Conservation (phyloP, 2,329 filamentous ascomycete species). For the Alternaria arbusti region DNA sequence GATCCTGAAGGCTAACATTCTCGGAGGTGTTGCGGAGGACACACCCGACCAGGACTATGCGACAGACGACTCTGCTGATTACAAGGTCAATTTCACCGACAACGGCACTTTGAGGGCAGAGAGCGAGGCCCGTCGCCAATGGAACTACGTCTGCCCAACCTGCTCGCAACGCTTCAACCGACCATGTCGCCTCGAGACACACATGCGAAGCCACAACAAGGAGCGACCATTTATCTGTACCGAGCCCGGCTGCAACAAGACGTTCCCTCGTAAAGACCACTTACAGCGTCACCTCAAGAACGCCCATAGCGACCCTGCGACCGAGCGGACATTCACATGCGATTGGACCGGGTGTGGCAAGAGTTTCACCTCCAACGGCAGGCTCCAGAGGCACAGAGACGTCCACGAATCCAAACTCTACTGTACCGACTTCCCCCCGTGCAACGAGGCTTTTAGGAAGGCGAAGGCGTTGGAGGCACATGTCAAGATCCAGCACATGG, state of each 20-base stretch:
- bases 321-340: slow-evolving; percentile 72
- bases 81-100: slow-evolving; percentile 36
- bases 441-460: slow-evolving; percentile 82
- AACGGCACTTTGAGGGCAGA: slow-evolving; percentile 35
- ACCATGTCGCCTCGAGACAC: slow-evolving; percentile 75
- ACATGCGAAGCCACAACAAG: slow-evolving; percentile 84
- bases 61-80: slow-evolving; percentile 35
- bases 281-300: slow-evolving; percentile 84
- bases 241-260: slow-evolving; percentile 75
- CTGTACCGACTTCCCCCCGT: slow-evolving; percentile 73
- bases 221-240: slow-evolving; percentile 80
- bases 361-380: slow-evolving; percentile 79
- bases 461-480: slow-evolving; percentile 85
- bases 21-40: slow-evolving; percentile 16
- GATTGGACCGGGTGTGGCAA: slow-evolving; percentile 76
- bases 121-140: slow-evolving; percentile 63
- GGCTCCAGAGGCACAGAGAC: slow-evolving; percentile 77
- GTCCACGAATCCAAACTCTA: slow-evolving; percentile 79
- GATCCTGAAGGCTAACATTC: slow-evolving; percentile 4
- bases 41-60: slow-evolving; percentile 18
- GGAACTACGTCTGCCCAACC: slow-evolving; percentile 77
- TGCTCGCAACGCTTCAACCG: slow-evolving; percentile 89
- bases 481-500: slow-evolving; percentile 76
- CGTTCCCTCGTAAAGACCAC: slow-evolving; percentile 86
- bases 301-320: slow-evolving; percentile 68